phyloP scores from a whole-genome alignment of 2,329 filamentous ascomycete species.

The Cladophialophora psammophila region DNA sequence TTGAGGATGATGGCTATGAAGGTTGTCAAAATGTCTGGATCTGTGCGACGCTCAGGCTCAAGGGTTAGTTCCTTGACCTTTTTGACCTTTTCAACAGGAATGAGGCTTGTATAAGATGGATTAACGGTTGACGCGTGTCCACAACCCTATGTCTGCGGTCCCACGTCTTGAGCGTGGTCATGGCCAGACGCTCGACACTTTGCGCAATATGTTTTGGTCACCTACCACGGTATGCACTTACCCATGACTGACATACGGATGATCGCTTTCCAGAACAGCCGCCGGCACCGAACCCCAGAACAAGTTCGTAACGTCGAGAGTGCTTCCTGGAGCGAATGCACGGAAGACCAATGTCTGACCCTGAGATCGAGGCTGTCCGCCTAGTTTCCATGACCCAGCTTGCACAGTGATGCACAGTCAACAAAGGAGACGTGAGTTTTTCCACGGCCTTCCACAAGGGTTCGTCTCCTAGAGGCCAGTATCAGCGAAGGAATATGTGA shows the following conservation, averaged over 20 bases:
- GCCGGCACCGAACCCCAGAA: not conserved
- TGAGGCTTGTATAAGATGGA: not conserved
- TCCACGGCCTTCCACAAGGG: no score
- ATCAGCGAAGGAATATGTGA: no score
- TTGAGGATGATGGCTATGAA: not conserved
- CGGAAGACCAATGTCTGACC: no score
- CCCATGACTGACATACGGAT: not conserved
- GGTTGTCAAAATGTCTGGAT: constrained; percentile 16
- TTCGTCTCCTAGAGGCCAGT: no score
- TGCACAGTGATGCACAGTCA: no score
- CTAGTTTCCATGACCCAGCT: no score
- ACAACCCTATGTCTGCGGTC: not conserved
- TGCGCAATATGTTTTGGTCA: not conserved
- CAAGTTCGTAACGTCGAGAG: not conserved
- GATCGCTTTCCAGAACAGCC: not conserved
- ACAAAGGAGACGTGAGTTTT: no score
- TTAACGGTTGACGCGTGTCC: not conserved
- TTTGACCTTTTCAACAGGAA: not conserved
- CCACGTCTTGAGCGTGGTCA: not conserved
- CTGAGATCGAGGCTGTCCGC: no score
- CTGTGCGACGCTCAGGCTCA: constrained; percentile 1
- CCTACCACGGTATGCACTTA: not conserved
- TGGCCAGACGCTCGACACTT: not conserved
- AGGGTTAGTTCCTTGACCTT: not conserved
- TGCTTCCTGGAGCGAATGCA: no score